Evolutionary conservation across 2,329 filamentous ascomycete genomes (phyloP).

Genomic region (Beauveria pseudobassiana): DNA sequence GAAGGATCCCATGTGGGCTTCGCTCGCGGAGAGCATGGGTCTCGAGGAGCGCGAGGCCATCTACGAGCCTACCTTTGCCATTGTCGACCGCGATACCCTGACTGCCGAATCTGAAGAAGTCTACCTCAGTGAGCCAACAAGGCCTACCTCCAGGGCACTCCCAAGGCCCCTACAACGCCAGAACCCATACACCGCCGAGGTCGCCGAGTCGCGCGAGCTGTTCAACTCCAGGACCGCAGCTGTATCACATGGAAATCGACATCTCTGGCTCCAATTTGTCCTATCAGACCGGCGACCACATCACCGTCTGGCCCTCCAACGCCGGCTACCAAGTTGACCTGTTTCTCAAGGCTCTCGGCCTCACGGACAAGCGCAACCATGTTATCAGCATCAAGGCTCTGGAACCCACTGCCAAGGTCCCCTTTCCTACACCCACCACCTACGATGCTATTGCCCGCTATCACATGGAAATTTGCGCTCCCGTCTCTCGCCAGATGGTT

Average conservation of each 20-base stretch:
- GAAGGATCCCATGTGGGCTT: slow-evolving; percentile 99
- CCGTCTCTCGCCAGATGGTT: slow-evolving; percentile 92
- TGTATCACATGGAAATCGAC: slow-evolving; percentile 96
- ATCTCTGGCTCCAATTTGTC: slow-evolving; percentile 80
- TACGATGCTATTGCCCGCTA: slow-evolving; percentile 91
- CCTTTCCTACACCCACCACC: slow-evolving; percentile 93
- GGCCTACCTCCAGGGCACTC: slow-evolving; percentile 78
- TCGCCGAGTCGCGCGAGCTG: slow-evolving; percentile 81
- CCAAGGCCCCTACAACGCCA: slow-evolving; percentile 92
- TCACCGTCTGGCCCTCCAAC: slow-evolving; percentile 96
- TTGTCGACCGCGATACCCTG: slow-evolving; percentile 68
- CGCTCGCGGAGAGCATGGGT: slow-evolving; percentile 72
- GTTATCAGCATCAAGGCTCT: slow-evolving; percentile 87
- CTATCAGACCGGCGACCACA: slow-evolving; percentile 96
- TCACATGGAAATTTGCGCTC: slow-evolving; percentile 93
- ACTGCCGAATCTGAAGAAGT: slow-evolving; percentile 70
- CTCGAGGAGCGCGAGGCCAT: slow-evolving; percentile 92
- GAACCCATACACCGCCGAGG: slow-evolving; percentile 94
- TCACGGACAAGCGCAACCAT: slow-evolving; percentile 66
- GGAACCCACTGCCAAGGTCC: slow-evolving; percentile 92
- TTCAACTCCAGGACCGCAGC: slow-evolving; percentile 85
- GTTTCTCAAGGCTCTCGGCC: slow-evolving; percentile 71
- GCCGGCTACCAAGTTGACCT: slow-evolving; percentile 86
- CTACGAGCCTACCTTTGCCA: slow-evolving; percentile 86
- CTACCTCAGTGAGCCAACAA: slow-evolving; percentile 93